phyloP scores from a whole-genome alignment of 805 yeast genomes.

The Kurtzmaniella fragi region DNA sequence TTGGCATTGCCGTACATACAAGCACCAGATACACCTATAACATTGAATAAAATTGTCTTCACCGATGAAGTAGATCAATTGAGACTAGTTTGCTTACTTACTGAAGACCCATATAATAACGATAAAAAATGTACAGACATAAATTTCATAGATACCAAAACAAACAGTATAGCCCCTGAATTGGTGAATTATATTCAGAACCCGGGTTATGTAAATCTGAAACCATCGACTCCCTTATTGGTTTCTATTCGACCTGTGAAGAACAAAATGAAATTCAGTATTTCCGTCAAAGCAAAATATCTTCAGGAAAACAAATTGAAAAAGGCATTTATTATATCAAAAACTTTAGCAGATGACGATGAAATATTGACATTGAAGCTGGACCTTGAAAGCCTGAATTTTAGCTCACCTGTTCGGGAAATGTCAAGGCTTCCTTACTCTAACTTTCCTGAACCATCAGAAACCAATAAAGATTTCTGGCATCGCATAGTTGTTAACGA shows the following conservation, averaged over 20 bases:
- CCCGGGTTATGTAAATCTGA: slow-evolving; percentile 4
- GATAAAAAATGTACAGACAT: slow-evolving; percentile 14
- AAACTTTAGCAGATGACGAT: slow-evolving; percentile 16
- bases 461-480: slow-evolving; percentile 8
- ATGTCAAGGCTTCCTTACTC: slow-evolving; percentile 24
- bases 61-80: slow-evolving; percentile 22
- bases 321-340: slow-evolving; percentile 27
- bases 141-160: slow-evolving; percentile 10
- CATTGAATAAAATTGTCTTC: slow-evolving; percentile 18
- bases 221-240: slow-evolving; percentile 22
- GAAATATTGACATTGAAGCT: slow-evolving; percentile 8
- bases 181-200: slow-evolving; percentile 24
- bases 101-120: slow-evolving; percentile 9
- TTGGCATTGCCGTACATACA: slow-evolving; percentile 25
- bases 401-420: slow-evolving; percentile 10
- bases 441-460: slow-evolving; percentile 16
- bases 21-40: slow-evolving; percentile 8
- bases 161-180: slow-evolving; percentile 9
- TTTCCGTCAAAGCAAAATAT: slow-evolving; percentile 16
- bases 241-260: slow-evolving; percentile 19
- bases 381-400: background rate
- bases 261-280: slow-evolving; percentile 22
- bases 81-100: slow-evolving; percentile 16
- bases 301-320: background rate
- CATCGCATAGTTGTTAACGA: slow-evolving; percentile 28